A percentile compares a stretch with the other conserved stretches of the same genome.
Conservation (phyloP, 768 basidiomycete genomes). For the Podaxis carcinomalis region DNA sequence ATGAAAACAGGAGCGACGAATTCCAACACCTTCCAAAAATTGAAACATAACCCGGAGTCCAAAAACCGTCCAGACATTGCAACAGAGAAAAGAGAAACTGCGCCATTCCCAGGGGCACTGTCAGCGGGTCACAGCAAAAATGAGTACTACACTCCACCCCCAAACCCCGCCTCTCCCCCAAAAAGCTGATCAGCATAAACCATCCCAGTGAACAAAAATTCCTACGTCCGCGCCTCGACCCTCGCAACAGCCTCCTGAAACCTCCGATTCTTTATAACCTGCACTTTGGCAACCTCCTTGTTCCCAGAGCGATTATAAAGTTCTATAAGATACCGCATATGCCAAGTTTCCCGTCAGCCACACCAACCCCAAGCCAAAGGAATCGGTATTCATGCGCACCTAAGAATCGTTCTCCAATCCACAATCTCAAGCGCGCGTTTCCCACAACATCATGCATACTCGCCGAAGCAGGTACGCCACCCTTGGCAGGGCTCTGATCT, state of each 20-base stretch:
- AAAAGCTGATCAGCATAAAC: neutral
- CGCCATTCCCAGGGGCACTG: neutral
- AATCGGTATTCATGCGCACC: constrained; percentile 36
- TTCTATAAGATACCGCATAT: constrained; percentile 32
- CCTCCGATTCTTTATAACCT: constrained; percentile 38
- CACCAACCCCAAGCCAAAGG: constrained; percentile 1
- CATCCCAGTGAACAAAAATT: neutral
- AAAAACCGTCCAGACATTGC: neutral
- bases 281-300: constrained; percentile 39
- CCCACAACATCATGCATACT: constrained; percentile 36
- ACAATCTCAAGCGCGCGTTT: constrained; percentile 61
- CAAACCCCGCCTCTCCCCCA: neutral
- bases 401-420: constrained; percentile 68
- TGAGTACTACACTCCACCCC: neutral
- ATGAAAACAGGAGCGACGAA: neutral
- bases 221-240: constrained; percentile 16
- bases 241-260: constrained; percentile 21
- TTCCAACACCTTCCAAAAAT: neutral
- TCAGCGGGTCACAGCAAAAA: neutral
- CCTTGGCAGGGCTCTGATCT: neutral
- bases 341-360: neutral
- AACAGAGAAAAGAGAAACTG: neutral
- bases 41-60: neutral
- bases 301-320: constrained; percentile 56
- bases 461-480: neutral